Base-by-base conservation (phyloP, 257 asterid genomes). In the Thymus mandschuricus region DNA sequence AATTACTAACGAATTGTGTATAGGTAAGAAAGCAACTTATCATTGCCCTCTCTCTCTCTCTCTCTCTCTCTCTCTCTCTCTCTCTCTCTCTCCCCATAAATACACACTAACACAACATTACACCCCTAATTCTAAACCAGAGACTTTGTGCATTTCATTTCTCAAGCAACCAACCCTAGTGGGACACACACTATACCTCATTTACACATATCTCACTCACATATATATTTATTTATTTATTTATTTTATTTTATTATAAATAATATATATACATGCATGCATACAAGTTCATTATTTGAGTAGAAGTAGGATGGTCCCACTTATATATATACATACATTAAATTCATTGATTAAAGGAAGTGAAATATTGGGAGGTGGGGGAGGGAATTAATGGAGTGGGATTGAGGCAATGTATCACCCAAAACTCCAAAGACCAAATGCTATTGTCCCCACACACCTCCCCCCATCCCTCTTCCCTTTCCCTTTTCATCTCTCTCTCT, bases 371-470 rank as follows among this genome's bases (percentile, higher is more conserved):
- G 54, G 54, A 10, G 54, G 54, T 50, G 58, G 58, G 49, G 33
- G 3, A 27, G 2, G 58, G 75, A 68, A 68, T 78, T 64, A 75
- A 66, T 78, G 1, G 72, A 62, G 59, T 72, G 57, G 76, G 78
- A 66, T 66, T 61, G 78, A 55, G 73, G 78, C 61, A 72, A 69
- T 69, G 78, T 69, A 76, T 80, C 77, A 65, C 76, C 77, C 77
- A 73, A 44, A 54, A 63, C 77, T 73, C 66, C 11, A 30, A 21
- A 13, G 41, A 64, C 72, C 71, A 64, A 60, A 69, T 49, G 59
- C 64, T 66, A 6, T 49, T 64, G 74, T 69, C 66, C 63, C 75
- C 77, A 68, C 66, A 60, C 10, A 50, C 49, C 38, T 41, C 70
- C 21, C 21, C 79, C 79, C 58, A 55, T 75, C 64, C 63, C 82